Conservation (phyloP, 2,329 filamentous ascomycete genomes). For the Phyllosticta citriasiana region DNA sequence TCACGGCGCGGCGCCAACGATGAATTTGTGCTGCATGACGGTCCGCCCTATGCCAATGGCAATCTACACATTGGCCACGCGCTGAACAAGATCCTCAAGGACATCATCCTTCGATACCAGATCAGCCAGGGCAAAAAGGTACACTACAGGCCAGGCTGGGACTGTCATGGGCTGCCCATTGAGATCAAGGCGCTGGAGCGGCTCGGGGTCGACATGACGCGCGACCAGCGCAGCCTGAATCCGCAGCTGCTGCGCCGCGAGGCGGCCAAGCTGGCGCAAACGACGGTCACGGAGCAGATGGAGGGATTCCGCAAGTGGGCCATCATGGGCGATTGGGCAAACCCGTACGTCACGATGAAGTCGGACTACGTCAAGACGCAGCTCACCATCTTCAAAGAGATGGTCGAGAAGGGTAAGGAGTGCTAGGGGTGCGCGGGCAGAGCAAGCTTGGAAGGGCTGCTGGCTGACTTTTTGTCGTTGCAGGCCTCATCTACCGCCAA, state of each 20-base stretch:
- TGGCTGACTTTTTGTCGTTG: neutral
- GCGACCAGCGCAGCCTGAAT: conserved; percentile 30
- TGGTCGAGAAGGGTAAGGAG: conserved; percentile 51
- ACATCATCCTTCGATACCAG: conserved; percentile 77
- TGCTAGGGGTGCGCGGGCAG: conserved; percentile 13
- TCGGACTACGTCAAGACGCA: conserved; percentile 63
- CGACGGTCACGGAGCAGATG: conserved; percentile 64
- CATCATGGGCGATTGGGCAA: conserved; percentile 73
- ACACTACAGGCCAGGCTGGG: conserved; percentile 85
- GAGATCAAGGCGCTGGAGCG: conserved; percentile 83
- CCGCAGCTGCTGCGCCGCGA: conserved; percentile 51
- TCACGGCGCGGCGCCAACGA: conserved; percentile 28
- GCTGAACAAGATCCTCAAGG: conserved; percentile 93
- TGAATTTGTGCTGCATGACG: conserved; percentile 81
- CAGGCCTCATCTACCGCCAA: conserved; percentile 62
- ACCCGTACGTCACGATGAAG: conserved; percentile 72
- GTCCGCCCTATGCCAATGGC: conserved; percentile 93
- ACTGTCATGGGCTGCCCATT: conserved; percentile 94
- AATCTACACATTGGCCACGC: conserved; percentile 86
- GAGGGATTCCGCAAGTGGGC: conserved; percentile 62
- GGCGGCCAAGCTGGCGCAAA: conserved; percentile 55
- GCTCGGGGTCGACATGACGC: conserved; percentile 19
- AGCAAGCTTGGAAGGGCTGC: neutral
- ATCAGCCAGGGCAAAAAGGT: conserved; percentile 68
- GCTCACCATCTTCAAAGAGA: conserved; percentile 62